A percentile compares a stretch with the other conserved stretches of the same genome.
These are phyloP conservation scores for Thalia dealbata DNA, from an alignment of 176 grass and related monocot genomes.

Conservation along the genomic window DNA sequence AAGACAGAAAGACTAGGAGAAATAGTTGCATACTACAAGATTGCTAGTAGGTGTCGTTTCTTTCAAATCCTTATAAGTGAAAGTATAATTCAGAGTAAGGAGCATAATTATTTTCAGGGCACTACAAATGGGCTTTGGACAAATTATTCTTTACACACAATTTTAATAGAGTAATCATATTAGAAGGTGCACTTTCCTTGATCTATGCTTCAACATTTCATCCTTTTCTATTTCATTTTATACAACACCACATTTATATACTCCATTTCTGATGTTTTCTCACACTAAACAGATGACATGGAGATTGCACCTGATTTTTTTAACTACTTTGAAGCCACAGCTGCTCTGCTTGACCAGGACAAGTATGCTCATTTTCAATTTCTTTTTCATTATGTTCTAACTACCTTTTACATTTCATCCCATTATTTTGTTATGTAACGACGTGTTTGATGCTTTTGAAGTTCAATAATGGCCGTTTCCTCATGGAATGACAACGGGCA, in stretches of 20 bases:
- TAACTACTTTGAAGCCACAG: conserved; percentile 76
- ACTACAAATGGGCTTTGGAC: conserved; percentile 99
- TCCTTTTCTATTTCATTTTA: conserved; percentile 4
- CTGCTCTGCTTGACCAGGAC: conserved; percentile 80
- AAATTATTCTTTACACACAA: conserved; percentile 67
- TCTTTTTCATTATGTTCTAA: conserved; percentile 14
- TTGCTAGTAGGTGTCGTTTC: conserved; percentile 66
- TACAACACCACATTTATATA: neutral
- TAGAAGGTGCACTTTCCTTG: conserved; percentile 61
- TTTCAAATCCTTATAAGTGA: conserved; percentile 14
- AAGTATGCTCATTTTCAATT: conserved; percentile 41
- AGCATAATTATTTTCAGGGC: conserved; percentile 35
- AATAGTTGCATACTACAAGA: conserved; percentile 90
- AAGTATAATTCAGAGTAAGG: neutral
- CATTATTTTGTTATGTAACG: conserved; percentile 8
- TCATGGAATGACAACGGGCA: conserved; percentile 99
- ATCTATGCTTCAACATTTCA: conserved; percentile 3
- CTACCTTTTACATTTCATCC: neutral
- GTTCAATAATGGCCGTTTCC: conserved; percentile 94
- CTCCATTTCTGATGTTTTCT: conserved; percentile 10
- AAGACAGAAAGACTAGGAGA: conserved; percentile 85
- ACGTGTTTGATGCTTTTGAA: conserved; percentile 26
- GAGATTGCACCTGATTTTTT: conserved; percentile 96
- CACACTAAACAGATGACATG: conserved; percentile 84
- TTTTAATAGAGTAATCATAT: conserved; percentile 81